These are phyloP conservation scores for Cyberlindnera lachancei DNA, from an alignment of 805 yeast genomes.

Conservation along the genomic window DNA sequence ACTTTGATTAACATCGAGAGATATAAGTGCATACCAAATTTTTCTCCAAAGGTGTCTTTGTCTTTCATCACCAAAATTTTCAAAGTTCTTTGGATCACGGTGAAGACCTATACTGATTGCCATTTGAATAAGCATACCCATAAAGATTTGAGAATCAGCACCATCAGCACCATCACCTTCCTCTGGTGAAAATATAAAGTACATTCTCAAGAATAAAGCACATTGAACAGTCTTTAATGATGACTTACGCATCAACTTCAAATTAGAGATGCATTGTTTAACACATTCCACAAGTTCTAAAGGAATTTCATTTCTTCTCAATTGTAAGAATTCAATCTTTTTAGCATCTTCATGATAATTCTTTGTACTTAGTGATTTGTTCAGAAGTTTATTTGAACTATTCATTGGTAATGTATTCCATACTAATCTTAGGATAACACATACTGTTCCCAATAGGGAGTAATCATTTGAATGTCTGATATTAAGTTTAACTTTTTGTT, in stretches of 20 bases:
- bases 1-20: constrained; percentile 36
- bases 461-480: constrained; percentile 33
- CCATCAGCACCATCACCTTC: constrained; percentile 52
- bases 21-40: constrained; percentile 43
- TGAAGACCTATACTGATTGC: constrained; percentile 60
- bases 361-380: constrained; percentile 9
- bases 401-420: constrained; percentile 48
- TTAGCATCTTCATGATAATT: constrained; percentile 16
- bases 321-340: constrained; percentile 22
- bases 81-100: constrained; percentile 55
- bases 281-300: constrained; percentile 37
- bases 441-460: constrained; percentile 42
- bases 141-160: constrained; percentile 48
- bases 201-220: constrained; percentile 48
- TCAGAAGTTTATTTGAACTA: constrained; percentile 16
- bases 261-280: constrained; percentile 35
- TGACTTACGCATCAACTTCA: constrained; percentile 36
- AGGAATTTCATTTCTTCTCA: constrained; percentile 34
- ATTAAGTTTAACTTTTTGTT: constrained; percentile 22
- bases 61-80: constrained; percentile 31
- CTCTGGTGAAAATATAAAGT: constrained; percentile 51
- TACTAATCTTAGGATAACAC: constrained; percentile 44
- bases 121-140: constrained; percentile 56
- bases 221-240: constrained; percentile 50
- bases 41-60: constrained; percentile 48